Conservation (phyloP, 257 asterid genomes). For the Solanum ahanhuiri region DNA sequence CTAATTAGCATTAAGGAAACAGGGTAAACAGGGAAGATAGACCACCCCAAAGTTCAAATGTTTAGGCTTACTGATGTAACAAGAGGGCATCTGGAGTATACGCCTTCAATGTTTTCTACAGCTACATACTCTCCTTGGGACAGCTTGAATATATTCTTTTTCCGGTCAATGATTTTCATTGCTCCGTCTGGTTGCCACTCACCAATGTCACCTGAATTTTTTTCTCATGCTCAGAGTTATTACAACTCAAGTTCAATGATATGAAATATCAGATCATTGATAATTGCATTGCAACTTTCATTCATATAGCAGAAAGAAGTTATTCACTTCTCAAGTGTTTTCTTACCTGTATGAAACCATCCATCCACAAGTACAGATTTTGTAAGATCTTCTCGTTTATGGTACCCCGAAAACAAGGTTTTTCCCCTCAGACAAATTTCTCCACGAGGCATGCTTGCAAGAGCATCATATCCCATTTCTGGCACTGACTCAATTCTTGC, state of each 20-base stretch:
- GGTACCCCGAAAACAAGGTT: conserved; percentile 75
- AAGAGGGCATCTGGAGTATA: conserved; percentile 71
- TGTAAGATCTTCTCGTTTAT: conserved; percentile 81
- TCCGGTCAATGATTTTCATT: conserved; percentile 85
- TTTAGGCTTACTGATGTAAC: conserved; percentile 48
- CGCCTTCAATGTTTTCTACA: conserved; percentile 68
- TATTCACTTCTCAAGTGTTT: background rate
- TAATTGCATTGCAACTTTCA: background rate
- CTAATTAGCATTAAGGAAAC: background rate
- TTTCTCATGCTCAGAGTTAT: background rate
- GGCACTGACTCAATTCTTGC: conserved; percentile 90
- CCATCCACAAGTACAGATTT: conserved; percentile 61
- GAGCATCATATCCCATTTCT: conserved; percentile 90
- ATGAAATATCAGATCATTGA: background rate
- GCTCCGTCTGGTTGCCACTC: conserved; percentile 79
- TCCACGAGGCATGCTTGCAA: conserved; percentile 62
- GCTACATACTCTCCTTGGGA: conserved; percentile 98
- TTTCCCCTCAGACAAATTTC: conserved; percentile 81
- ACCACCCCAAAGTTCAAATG: background rate
- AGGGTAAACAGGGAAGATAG: background rate
- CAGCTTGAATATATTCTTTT: conserved; percentile 89
- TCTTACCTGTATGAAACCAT: conserved; percentile 90
- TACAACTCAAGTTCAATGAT: background rate
- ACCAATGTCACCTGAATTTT: conserved; percentile 71
- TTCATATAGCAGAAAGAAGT: background rate